phyloP scores from a whole-genome alignment of 192 early-diverging fungal species.

The Dispira simplex region DNA sequence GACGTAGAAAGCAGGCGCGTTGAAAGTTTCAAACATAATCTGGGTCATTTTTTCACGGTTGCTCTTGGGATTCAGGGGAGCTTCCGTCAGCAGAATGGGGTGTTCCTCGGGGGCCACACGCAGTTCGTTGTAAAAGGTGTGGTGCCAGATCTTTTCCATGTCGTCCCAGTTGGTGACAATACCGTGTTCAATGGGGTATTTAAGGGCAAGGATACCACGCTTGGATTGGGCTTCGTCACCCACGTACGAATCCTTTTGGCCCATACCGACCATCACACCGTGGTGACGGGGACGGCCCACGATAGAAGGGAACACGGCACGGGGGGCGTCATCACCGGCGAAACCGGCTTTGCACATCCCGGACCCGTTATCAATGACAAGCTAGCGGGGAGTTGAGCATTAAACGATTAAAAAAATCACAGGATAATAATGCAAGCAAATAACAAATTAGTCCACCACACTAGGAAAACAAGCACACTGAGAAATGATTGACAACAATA shows the following conservation, averaged over 20 bases:
- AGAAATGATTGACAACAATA: too few species aligned
- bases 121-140: constrained; percentile 42
- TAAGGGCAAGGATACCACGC: constrained; percentile 50
- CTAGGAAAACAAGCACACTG: too few species aligned
- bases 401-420: not conserved
- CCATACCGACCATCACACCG: constrained; percentile 60
- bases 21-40: constrained; percentile 49
- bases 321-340: constrained; percentile 50
- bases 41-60: constrained; percentile 47
- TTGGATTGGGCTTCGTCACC: constrained; percentile 61
- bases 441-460: too few species aligned
- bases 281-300: constrained; percentile 55
- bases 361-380: constrained; percentile 56
- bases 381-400: constrained; percentile 11
- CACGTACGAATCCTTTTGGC: constrained; percentile 56
- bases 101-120: constrained; percentile 50
- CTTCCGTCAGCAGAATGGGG: constrained; percentile 43
- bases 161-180: constrained; percentile 68
- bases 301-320: constrained; percentile 42
- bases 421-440: too few species aligned
- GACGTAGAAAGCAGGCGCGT: constrained; percentile 44
- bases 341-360: constrained; percentile 64
- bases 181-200: constrained; percentile 60
- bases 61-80: constrained; percentile 42
- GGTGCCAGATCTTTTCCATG: constrained; percentile 56